Percentiles rank a stretch among this genome's conserved stretches.
These are phyloP conservation scores for Zymoseptoria ardabiliae DNA, from an alignment of 2,329 filamentous ascomycete species.

Conservation along the genomic window DNA sequence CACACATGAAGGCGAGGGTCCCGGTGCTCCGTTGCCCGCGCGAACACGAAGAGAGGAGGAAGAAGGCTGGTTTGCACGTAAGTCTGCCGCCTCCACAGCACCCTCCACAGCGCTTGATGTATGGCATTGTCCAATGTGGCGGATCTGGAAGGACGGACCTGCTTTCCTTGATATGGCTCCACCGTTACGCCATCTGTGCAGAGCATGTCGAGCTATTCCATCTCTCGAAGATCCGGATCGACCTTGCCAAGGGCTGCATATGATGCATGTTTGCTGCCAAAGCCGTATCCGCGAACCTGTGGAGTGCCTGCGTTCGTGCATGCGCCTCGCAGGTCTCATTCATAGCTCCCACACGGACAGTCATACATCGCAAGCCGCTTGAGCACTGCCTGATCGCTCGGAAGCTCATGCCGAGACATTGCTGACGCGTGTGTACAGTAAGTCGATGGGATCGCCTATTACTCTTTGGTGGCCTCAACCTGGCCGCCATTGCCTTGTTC, in stretches of 20 bases:
- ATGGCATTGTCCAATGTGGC: neutral
- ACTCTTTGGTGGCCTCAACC: constrained; percentile 84
- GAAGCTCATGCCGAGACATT: constrained; percentile 26
- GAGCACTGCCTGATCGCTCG: constrained; percentile 6
- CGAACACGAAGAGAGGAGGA: constrained; percentile 83
- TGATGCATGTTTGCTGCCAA: constrained; percentile 8
- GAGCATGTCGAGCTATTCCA: constrained; percentile 11
- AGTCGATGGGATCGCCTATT: constrained; percentile 94
- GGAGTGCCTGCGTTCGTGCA: constrained; percentile 25
- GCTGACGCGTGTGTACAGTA: constrained; percentile 52
- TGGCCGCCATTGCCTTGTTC: constrained; percentile 86
- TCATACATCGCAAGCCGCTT: constrained; percentile 7
- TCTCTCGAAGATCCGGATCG: constrained; percentile 17
- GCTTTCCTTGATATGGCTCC: constrained; percentile 12
- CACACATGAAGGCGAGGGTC: constrained; percentile 64
- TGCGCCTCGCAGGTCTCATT: constrained; percentile 13
- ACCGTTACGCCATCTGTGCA: constrained; percentile 8
- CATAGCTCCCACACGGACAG: constrained; percentile 4
- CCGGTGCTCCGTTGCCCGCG: constrained; percentile 79
- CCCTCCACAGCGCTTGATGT: constrained; percentile 2
- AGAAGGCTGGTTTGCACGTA: constrained; percentile 90
- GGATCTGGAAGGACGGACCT: constrained; percentile 6
- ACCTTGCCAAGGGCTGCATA: constrained; percentile 19
- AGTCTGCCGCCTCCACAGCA: constrained; percentile 42
- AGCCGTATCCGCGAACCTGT: constrained; percentile 15